Conservation (phyloP, 192 early-diverging fungal genomes). For the Fimicolochytrium jonesii region DNA sequence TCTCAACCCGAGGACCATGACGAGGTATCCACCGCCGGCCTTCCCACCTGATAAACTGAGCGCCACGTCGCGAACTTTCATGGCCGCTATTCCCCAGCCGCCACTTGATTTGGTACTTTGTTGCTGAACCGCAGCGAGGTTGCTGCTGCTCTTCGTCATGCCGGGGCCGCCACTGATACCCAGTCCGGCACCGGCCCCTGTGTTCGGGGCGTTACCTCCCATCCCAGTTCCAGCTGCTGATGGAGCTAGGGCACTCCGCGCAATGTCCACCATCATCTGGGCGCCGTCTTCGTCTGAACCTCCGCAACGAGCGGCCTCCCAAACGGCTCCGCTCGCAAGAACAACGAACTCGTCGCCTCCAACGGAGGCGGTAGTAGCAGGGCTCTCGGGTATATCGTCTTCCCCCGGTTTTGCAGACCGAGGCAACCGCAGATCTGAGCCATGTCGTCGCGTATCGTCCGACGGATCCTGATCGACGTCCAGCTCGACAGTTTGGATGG, state of each 20-base stretch:
- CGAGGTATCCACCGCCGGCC: constrained; percentile 55
- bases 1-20: constrained; percentile 84
- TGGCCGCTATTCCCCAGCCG: constrained; percentile 38
- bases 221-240: not conserved
- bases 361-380: constrained; percentile 13
- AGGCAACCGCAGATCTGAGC: not conserved
- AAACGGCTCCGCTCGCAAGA: constrained; percentile 28
- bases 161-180: not conserved
- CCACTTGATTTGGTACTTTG: constrained; percentile 32
- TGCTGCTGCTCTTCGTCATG: constrained; percentile 25
- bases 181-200: not conserved
- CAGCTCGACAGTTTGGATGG: constrained; percentile 64
- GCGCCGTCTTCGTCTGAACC: constrained; percentile 42
- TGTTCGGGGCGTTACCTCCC: not conserved
- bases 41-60: constrained; percentile 66
- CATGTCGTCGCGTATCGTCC: not conserved
- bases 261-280: constrained; percentile 80
- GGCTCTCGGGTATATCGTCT: not conserved
- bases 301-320: constrained; percentile 51
- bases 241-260: constrained; percentile 54
- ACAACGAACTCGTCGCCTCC: constrained; percentile 44
- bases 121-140: constrained; percentile 54
- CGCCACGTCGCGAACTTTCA: constrained; percentile 79
- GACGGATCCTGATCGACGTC: constrained; percentile 50
- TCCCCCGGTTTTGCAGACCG: not conserved